Conservation (phyloP, 208 protist genomes). For the Trypanosoma theileri region DNA sequence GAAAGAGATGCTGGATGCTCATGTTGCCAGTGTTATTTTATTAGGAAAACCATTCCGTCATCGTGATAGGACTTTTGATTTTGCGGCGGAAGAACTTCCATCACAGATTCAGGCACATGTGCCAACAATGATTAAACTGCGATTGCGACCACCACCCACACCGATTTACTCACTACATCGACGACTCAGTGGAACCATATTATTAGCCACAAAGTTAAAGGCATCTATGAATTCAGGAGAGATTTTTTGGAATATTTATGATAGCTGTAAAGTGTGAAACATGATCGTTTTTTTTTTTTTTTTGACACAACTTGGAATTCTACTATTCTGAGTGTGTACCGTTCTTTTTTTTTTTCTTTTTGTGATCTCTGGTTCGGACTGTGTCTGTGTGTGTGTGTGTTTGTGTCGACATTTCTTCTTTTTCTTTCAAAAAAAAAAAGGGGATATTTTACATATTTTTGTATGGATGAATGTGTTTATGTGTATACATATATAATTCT, state of each 20-base stretch:
- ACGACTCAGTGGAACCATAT: conserved; percentile 93
- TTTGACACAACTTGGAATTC: background rate
- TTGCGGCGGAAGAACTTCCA: conserved; percentile 81
- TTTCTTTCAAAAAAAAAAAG: background rate
- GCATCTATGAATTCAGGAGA: conserved; percentile 71
- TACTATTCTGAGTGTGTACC: too few species aligned
- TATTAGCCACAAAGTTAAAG: conserved; percentile 90
- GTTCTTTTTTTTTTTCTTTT: background rate
- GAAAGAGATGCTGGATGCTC: conserved; percentile 90
- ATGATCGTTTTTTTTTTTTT: background rate
- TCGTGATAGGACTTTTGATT: conserved; percentile 79
- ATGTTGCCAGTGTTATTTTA: conserved; percentile 84
- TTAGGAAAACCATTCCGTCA: conserved; percentile 90
- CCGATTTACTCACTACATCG: conserved; percentile 96
- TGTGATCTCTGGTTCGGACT: background rate
- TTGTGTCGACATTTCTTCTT: background rate
- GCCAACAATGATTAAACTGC: conserved; percentile 92
- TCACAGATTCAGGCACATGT: conserved; percentile 80
- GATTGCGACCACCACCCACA: conserved; percentile 84
- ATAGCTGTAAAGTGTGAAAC: conserved; percentile 11
- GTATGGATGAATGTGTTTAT: too few species aligned
- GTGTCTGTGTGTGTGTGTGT: conserved; percentile 7
- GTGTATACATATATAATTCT: too few species aligned
- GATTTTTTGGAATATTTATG: conserved; percentile 78
- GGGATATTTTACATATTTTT: too few species aligned